Conservation (phyloP, 345 rosid genomes). For the Eucalyptus lansdowneana region DNA sequence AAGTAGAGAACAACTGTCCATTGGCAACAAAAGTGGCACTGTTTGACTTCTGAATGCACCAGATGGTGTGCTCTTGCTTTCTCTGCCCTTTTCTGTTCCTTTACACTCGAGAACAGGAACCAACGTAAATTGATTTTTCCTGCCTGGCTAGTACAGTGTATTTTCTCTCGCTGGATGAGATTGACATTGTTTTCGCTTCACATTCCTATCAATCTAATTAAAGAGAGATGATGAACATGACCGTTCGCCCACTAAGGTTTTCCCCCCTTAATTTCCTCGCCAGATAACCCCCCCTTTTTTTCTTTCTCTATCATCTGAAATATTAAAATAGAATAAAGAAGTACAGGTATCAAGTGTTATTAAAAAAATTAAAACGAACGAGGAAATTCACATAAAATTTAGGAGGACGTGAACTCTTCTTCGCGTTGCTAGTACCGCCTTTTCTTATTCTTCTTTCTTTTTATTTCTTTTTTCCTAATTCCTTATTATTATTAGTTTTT, state of each 20-base stretch:
- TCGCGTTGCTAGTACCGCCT: not conserved
- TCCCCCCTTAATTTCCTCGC: not conserved
- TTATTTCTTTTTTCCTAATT: not conserved
- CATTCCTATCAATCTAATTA: not conserved
- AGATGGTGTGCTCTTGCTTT: not conserved
- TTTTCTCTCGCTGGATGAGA: not conserved
- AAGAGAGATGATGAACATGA: not conserved
- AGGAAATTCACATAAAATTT: not conserved
- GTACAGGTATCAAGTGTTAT: not conserved
- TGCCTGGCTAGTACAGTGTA: not conserved
- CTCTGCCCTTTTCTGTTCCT: not conserved
- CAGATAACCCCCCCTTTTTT: not conserved
- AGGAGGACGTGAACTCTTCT: not conserved
- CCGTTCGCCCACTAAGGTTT: not conserved
- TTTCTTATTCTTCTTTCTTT: not conserved
- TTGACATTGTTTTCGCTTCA: not conserved
- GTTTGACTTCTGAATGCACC: not conserved
- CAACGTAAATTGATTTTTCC: not conserved
- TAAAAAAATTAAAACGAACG: not conserved
- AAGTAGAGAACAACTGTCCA: not conserved
- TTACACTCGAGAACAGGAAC: not conserved
- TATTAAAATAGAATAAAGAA: not conserved
- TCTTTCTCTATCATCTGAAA: not conserved
- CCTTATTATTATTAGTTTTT: not conserved
- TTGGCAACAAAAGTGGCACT: not conserved